Evolutionary conservation across 2,329 filamentous ascomycete species (phyloP), one percentile per base, ranked within the genome.

Genomic region (Trichoderma afroharzianum): DNA sequence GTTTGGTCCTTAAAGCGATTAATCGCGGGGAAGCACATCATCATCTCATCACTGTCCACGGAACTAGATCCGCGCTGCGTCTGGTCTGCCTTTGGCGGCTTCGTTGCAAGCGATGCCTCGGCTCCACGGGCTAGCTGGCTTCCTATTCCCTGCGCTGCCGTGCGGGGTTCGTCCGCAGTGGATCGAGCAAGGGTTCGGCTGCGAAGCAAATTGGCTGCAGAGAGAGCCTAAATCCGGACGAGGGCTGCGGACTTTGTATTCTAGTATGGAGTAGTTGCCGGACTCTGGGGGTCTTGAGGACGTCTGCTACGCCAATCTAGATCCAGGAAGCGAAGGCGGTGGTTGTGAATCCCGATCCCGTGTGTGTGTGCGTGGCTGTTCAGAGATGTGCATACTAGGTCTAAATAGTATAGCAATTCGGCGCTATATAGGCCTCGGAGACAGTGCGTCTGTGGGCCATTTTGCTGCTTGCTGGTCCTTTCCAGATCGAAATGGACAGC

Each of bases 131-230:
- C 64, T 59, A 26, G 28, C 36, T 28, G 18, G 36, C 57, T 39
- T 57, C 39, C 66, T 43, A 68, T 68, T 28, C 24, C 26, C 47
- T 36, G 33, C 33, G 33, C 55, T 61, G 47, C 47, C 64, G 64
- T 68, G 66, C 55, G 67, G 67, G 67, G 67, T 68, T 68, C 66
- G 57, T 68, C 57, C 66, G 39, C 39, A 21, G 67, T 69, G 67
- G 67, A 62, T 62, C 55, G 28, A n/a, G 36, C 55, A 32, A 47
- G 66, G 66, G 62, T 50, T 28, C 26, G 33, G 62, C 39, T 50
- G 62, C 26, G 26, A 32, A 59, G 39, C 18, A 50, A 28, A 63
- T 32, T 63, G 43, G 28, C 39, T 63, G 39, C 26, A 43, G 50
- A 47, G 47, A 43, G 39, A n/a, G 39, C 39, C 43, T 58, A 59